Evolutionary conservation across 164 flowering plant genomes (phyloP).

Genomic region (Vitis riparia): DNA sequence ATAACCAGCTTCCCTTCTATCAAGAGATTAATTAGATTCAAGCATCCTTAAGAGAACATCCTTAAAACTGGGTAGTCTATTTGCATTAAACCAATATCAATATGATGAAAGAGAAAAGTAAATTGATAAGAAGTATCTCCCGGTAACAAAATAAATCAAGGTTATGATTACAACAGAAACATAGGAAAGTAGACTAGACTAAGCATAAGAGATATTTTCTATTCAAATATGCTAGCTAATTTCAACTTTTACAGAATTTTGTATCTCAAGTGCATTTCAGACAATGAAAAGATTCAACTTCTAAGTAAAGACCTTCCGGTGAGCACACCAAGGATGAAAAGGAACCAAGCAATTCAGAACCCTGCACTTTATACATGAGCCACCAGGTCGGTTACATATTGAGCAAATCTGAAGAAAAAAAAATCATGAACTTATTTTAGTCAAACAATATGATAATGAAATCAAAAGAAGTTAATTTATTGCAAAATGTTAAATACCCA

Average conservation of each 20-base stretch:
- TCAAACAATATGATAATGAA: neutral
- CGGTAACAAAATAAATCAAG: neutral
- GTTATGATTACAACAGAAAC: neutral
- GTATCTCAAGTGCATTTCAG: too few species aligned
- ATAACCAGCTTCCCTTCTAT: too few species aligned
- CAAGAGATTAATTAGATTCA: too few species aligned
- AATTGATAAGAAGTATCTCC: neutral
- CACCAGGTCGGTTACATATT: constrained; percentile 57
- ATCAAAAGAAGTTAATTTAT: neutral
- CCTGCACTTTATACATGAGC: constrained; percentile 56
- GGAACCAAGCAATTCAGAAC: constrained; percentile 39
- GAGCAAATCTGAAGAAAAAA: constrained; percentile 51
- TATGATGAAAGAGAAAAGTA: neutral
- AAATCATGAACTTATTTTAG: constrained; percentile 1
- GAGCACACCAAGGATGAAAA: constrained; percentile 83
- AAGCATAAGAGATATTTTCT: neutral
- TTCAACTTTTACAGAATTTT: too few species aligned
- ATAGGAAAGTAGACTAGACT: neutral
- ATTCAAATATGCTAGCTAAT: neutral
- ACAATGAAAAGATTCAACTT: too few species aligned
- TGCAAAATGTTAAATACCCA: neutral
- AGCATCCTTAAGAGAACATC: neutral
- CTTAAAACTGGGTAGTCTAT: neutral
- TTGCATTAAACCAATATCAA: neutral
- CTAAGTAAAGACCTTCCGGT: constrained; percentile 46